Base-by-base conservation (phyloP, 2,329 filamentous ascomycete species). In the Pseudodiploospora longispora region DNA sequence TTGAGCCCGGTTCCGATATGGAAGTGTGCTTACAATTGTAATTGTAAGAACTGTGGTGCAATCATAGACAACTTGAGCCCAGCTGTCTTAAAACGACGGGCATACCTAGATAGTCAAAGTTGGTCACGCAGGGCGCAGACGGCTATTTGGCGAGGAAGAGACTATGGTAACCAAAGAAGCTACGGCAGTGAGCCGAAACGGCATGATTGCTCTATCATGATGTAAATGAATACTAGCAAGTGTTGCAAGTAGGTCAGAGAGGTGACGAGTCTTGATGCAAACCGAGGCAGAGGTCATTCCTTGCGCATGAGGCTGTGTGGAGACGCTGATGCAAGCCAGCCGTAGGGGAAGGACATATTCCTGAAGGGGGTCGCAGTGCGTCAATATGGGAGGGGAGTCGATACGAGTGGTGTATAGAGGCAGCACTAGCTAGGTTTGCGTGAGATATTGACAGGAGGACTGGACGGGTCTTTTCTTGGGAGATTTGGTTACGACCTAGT, bases 291-390 rank as follows among this genome's bases (percentile, higher is more conserved):
- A 88, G 39, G 74, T 93, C 5, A 76, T 91, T 6, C 19, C 73
- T 94, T 46, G 87, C 87, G 1, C 94, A 94, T 58, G 87, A 94
- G 68, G 87, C 87, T 6, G 86, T 93, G 2, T 94, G 87, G 87
- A 19, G 87, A 87, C 1, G 94, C 93, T 62, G 87, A 87, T 1
- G 82, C 86, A 7, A 69, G 75, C 2, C 70, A 82, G 55, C 87
- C 87, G 87, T 87, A 0, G 74, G 74, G 6, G 76, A 82, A 12
- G 80, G 82, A 49, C 83, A 94, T 58, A 84, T 94, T 0, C 74
- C 83, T 4, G 75, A 71, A 72, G 82, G 43, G 56, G 57, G 5
- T 61, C 78, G 8, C 72, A 77, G 28, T 67, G 75, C 42, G 66
- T 80, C 6, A 63, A 64, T 47, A 58, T 58, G 19, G 68, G 82